These are phyloP conservation scores for Pseudogymnoascus sp. DNA, from an alignment of 2,329 filamentous ascomycete species.

Conservation along the genomic window DNA sequence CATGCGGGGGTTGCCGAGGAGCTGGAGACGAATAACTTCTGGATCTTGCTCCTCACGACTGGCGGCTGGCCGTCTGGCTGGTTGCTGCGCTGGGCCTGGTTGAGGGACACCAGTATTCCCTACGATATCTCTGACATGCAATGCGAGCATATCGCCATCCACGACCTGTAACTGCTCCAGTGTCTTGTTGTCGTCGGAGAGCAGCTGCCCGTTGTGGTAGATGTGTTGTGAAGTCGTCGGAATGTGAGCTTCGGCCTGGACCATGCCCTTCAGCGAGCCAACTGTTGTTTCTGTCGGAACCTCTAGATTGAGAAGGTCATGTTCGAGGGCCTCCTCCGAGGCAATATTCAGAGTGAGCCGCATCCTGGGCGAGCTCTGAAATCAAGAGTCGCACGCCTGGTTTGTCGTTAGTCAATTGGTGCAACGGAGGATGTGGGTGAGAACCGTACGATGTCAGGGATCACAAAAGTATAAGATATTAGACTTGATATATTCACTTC, in stretches of 20 bases:
- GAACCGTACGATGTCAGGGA: neutral
- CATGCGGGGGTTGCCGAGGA: constrained; percentile 70
- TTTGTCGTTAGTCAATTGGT: neutral
- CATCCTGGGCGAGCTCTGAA: constrained; percentile 43
- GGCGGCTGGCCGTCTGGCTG: constrained; percentile 26
- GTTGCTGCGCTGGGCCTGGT: constrained; percentile 24
- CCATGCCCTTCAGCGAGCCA: constrained; percentile 76
- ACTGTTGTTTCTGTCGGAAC: constrained; percentile 77
- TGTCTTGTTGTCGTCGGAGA: constrained; percentile 71
- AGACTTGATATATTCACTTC: neutral
- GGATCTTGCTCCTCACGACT: constrained; percentile 50
- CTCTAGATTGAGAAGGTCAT: constrained; percentile 74
- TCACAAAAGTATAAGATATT: neutral
- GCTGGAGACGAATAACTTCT: constrained; percentile 74
- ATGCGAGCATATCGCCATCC: constrained; percentile 86
- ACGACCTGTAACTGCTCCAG: constrained; percentile 72
- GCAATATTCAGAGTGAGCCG: constrained; percentile 82
- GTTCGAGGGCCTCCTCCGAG: constrained; percentile 55
- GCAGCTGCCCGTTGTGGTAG: constrained; percentile 80
- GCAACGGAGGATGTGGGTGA: neutral
- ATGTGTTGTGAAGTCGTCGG: constrained; percentile 69
- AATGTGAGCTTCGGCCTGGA: constrained; percentile 75
- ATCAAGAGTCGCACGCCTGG: constrained; percentile 1
- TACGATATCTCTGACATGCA: constrained; percentile 64
- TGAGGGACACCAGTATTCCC: constrained; percentile 37